Evolutionary conservation across 306 rosid species (phyloP).

Genomic region (Ormosia semicastrata): DNA sequence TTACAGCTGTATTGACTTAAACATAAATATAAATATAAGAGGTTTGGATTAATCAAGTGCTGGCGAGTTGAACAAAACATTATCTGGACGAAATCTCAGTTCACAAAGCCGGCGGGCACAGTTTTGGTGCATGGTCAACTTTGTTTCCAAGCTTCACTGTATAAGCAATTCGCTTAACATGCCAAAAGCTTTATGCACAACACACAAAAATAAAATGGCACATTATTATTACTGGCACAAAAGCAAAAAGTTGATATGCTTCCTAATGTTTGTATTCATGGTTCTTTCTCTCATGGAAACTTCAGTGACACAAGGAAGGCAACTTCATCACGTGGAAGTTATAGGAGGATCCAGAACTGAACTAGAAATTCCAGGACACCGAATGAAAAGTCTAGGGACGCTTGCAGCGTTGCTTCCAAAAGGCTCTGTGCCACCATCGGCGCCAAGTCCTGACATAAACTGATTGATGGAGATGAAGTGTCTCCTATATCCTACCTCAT

Average conservation of each 20-base stretch:
- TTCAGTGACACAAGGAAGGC: slow-evolving; percentile 18
- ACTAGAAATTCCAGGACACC: neutral
- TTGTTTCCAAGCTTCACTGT: neutral
- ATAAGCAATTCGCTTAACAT: neutral
- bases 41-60: neutral
- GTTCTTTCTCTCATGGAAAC: slow-evolving; percentile 3
- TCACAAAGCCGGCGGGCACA: slow-evolving; percentile 25
- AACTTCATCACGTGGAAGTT: neutral
- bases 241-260: neutral
- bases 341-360: neutral
- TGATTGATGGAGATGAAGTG: neutral
- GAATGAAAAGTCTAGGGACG: neutral
- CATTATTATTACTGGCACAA: neutral
- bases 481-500: neutral
- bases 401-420: slow-evolving; percentile 28
- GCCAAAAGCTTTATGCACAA: neutral
- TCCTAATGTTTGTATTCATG: neutral
- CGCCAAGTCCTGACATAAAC: slow-evolving; percentile 24
- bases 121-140: neutral
- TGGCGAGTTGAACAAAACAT: slow-evolving; percentile 16
- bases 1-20: neutral
- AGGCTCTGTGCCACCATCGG: slow-evolving; percentile 35
- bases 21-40: neutral
- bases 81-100: neutral
- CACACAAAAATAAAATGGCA: slow-evolving; percentile 7